phyloP scores from a whole-genome alignment of 2,329 filamentous ascomycete genomes.

The Erysiphe pisi region DNA sequence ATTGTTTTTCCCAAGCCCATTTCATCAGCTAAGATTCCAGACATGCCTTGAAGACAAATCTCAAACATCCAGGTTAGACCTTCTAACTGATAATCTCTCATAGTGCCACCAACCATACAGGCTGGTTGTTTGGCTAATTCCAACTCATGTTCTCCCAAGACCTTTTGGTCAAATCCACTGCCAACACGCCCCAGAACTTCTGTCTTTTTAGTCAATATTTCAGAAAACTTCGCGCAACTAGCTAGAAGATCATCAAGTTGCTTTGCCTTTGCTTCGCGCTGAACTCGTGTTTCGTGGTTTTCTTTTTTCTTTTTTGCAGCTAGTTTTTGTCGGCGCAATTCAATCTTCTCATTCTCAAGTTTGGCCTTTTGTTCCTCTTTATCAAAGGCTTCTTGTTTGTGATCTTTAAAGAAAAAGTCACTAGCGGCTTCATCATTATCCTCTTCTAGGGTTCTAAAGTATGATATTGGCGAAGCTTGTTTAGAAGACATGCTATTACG shows the following conservation, averaged over 20 bases:
- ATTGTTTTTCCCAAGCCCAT: conserved; percentile 53
- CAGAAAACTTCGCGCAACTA: conserved; percentile 51
- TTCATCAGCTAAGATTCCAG: conserved; percentile 50
- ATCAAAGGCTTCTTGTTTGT: conserved; percentile 34
- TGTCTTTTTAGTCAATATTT: conserved; percentile 54
- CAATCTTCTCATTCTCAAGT: conserved; percentile 42
- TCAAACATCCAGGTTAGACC: conserved; percentile 83
- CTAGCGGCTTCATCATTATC: too few relatives aligned
- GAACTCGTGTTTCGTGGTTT: conserved; percentile 41
- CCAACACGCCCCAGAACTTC: conserved; percentile 52
- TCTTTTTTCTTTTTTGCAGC: conserved; percentile 40
- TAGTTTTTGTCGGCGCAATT: conserved; percentile 35
- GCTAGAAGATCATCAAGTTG: conserved; percentile 50
- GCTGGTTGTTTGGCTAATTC: conserved; percentile 76
- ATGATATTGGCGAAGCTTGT: too few relatives aligned
- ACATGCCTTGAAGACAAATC: conserved; percentile 53
- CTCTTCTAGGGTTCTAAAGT: too few relatives aligned
- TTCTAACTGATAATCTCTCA: conserved; percentile 90
- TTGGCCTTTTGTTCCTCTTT: conserved; percentile 42
- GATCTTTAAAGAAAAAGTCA: too few relatives aligned
- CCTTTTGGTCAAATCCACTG: conserved; percentile 49
- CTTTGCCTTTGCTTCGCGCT: conserved; percentile 48
- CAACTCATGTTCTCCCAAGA: conserved; percentile 54
- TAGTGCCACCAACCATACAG: conserved; percentile 73
- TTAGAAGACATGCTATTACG: too few relatives aligned